phyloP scores from a whole-genome alignment of 2,329 filamentous ascomycete species.

The Arthroderma sp. region DNA sequence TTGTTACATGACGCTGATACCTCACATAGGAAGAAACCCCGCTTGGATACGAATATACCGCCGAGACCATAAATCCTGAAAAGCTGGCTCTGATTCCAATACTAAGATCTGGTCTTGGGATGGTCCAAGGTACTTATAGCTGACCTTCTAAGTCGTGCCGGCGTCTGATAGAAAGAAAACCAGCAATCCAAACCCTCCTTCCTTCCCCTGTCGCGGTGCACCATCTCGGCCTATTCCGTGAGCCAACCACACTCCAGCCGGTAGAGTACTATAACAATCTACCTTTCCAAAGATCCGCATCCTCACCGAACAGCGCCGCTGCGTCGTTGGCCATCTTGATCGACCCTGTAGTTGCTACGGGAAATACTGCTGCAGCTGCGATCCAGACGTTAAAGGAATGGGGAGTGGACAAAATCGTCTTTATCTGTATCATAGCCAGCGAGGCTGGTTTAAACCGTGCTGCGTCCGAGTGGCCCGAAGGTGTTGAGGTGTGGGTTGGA shows the following conservation, averaged over 20 bases:
- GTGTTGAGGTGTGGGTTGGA: conserved; percentile 58
- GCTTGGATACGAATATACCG: conserved; percentile 62
- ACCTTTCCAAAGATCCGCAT: conserved; percentile 42
- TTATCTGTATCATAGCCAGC: conserved; percentile 64
- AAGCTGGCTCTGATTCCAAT: conserved; percentile 78
- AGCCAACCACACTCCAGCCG: conserved; percentile 71
- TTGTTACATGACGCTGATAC: too few relatives aligned
- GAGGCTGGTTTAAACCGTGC: conserved; percentile 56
- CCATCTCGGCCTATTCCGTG: conserved; percentile 89
- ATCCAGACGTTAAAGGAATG: conserved; percentile 83
- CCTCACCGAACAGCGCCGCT: conserved; percentile 26
- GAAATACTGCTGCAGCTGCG: conserved; percentile 75
- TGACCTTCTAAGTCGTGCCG: background rate
- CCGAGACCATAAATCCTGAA: conserved; percentile 48
- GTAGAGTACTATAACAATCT: conserved; percentile 99
- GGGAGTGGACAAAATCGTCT: conserved; percentile 71
- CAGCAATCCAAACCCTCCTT: conserved; percentile 69
- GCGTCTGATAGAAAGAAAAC: background rate
- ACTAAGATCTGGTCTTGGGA: conserved; percentile 78
- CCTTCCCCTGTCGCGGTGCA: conserved; percentile 70
- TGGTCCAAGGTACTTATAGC: conserved; percentile 58
- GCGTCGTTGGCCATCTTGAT: conserved; percentile 65
- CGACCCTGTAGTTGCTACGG: conserved; percentile 88
- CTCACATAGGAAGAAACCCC: conserved; percentile 52
- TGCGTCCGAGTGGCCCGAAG: conserved; percentile 59